Conservation (phyloP, 1,284 basidiomycete genomes). For the Athelia sp. region DNA sequence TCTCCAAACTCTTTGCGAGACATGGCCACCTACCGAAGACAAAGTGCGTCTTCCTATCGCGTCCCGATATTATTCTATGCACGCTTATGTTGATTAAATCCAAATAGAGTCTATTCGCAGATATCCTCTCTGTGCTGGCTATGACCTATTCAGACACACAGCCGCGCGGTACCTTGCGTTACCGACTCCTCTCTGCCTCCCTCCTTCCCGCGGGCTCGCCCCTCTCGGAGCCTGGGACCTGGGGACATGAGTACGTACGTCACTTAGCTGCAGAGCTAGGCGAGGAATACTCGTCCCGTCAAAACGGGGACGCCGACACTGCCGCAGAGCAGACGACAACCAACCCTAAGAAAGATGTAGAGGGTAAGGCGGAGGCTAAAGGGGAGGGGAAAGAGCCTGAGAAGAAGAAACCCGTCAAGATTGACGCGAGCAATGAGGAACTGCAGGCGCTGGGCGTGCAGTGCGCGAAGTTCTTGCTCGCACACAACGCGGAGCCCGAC, state of each 20-base stretch:
- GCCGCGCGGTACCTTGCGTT: constrained; percentile 90
- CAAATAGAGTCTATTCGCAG: constrained; percentile 93
- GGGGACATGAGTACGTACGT: constrained; percentile 99
- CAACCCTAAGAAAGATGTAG: constrained; percentile 4
- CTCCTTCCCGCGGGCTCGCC: constrained; percentile 58
- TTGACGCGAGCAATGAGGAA: constrained; percentile 62
- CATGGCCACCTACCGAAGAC: constrained; percentile 75
- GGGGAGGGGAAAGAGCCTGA: constrained; percentile 14
- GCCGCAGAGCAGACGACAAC: constrained; percentile 14
- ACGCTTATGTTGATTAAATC: background rate
- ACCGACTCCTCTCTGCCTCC: constrained; percentile 81
- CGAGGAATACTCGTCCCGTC: constrained; percentile 79
- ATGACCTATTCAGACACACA: constrained; percentile 99
- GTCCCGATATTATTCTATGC: no score
- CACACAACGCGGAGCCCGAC: constrained; percentile 97
- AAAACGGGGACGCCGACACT: constrained; percentile 39
- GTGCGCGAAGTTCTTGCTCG: constrained; percentile 88
- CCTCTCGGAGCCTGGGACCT: constrained; percentile 85
- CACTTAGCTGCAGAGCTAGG: constrained; percentile 97
- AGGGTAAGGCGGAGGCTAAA: constrained; percentile 26
- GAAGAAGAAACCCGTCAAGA: constrained; percentile 16
- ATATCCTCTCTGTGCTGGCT: constrained; percentile 97
- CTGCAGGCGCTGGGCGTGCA: constrained; percentile 77
- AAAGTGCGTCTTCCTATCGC: constrained; percentile 49
- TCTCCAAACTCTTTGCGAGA: constrained; percentile 78